Percentiles rank a stretch among this genome's conserved stretches.
Conservation (phyloP, 805 yeast species). For the Maudiozyma pseudohumilis region DNA sequence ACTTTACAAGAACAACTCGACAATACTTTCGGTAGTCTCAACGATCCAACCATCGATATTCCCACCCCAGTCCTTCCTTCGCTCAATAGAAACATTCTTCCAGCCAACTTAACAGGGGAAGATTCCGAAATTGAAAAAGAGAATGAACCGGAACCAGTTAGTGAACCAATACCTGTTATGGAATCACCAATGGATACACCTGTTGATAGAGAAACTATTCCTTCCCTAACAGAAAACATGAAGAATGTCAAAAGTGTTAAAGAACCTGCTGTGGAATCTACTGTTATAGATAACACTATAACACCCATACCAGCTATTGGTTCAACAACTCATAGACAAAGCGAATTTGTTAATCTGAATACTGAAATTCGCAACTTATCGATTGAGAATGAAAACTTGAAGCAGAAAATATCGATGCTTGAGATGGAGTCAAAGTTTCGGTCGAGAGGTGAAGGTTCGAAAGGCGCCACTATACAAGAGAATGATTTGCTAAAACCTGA, state of each 20-base stretch:
- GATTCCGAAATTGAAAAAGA: not conserved
- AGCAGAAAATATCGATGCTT: conserved; percentile 36
- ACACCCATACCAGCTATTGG: not conserved
- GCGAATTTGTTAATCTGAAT: conserved; percentile 18
- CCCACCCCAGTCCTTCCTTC: not conserved
- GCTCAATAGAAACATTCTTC: not conserved
- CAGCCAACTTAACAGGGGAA: not conserved
- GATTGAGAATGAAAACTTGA: conserved; percentile 29
- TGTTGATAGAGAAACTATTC: not conserved
- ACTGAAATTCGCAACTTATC: conserved; percentile 21
- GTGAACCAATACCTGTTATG: not conserved
- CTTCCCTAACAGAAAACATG: not conserved
- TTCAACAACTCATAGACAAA: conserved; percentile 10
- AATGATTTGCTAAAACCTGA: conserved; percentile 3
- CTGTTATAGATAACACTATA: not conserved
- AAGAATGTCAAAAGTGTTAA: not conserved
- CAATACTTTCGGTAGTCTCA: not conserved
- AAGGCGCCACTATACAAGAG: not conserved
- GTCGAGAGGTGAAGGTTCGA: not conserved
- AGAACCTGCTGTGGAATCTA: not conserved
- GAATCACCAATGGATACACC: not conserved
- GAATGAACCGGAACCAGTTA: not conserved
- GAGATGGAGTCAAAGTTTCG: conserved; percentile 31
- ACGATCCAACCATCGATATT: not conserved
- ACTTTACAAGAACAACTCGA: conserved; percentile 1